Base-by-base conservation (phyloP, 2,329 filamentous ascomycete genomes). In the Coleophoma cylindrospora region DNA sequence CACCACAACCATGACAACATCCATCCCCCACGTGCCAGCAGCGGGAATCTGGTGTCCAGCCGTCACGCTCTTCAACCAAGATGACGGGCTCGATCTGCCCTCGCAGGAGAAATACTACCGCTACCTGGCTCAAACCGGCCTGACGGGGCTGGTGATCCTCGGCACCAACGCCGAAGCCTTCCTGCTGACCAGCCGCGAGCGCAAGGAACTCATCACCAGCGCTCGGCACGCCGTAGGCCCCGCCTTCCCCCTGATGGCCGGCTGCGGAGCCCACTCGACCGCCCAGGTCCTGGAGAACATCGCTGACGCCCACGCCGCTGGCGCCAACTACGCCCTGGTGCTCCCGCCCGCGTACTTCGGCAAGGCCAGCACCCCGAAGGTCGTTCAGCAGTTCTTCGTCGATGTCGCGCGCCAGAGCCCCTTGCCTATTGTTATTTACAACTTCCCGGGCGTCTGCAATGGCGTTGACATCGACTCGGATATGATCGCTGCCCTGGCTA, bases 401-500 rank as follows among this genome's bases (percentile, higher is more conserved):
- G 68, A 75, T 22, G 65, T 77, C 3, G 71, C 74, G 2, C 57
- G 61, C 3, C 59, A 66, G 22, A 66, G 65, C 0, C 65, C 68
- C 3, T 58, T 79, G 2, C 75, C 74, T 0, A 70, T 78, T 33
- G 65, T 79, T 21, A 66, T 78, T 37, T 78, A 78, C 56, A 78
- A 78, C 55, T 80, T 80, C 62, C 77, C 77, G 0, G 74, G 68
- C 1, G 75, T 80, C 17, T 77, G 74, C 45, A 77, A 78, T 48
- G 77, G 76, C 1, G 65, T 80, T 1, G 77, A 80, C 57, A 63
- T 80, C 17, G 76, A 78, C 57, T 79, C 74, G 2, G 76, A 76
- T 33, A 68, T 70, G 4, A 77, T 80, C 43, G 65, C 71, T 1
- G 63, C 63, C 5, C 66, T 80, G 17, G 74, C 74, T 3, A 63